Evolutionary conservation across 2,329 filamentous ascomycete genomes (phyloP).

Genomic region (Penicillium sp.): DNA sequence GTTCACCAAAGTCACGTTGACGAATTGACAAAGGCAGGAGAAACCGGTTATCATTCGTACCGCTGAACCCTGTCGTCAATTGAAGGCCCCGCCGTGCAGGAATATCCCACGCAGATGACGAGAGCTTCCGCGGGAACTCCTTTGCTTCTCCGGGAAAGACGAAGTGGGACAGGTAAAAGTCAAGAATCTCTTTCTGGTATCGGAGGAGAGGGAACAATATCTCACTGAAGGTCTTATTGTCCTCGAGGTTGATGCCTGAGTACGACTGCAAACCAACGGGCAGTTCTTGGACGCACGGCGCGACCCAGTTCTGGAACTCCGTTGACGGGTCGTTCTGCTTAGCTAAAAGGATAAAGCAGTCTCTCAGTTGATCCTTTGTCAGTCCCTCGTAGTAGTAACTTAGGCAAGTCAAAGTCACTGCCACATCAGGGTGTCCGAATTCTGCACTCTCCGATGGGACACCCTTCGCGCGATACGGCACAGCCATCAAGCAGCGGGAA

Average conservation of each 20-base stretch:
- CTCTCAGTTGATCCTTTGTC: neutral
- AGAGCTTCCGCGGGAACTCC: neutral
- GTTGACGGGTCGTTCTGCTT: neutral
- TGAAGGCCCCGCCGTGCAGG: neutral
- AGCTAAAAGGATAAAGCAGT: neutral
- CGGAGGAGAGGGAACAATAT: neutral
- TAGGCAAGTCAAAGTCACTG: neutral
- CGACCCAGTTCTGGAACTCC: neutral
- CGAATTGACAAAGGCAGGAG: neutral
- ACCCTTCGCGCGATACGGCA: neutral
- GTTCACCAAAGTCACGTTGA: neutral
- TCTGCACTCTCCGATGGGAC: neutral
- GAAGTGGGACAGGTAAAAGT: neutral
- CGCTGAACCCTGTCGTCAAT: neutral
- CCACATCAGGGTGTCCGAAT: neutral
- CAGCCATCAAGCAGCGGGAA: neutral
- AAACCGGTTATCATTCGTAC: neutral
- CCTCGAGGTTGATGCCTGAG: neutral
- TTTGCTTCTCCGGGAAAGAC: neutral
- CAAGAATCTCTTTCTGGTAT: neutral
- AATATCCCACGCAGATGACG: neutral
- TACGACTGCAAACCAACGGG: neutral
- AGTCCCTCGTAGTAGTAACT: neutral
- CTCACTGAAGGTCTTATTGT: neutral
- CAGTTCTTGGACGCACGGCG: neutral